Conservation (phyloP, 176 grass and related monocot genomes). For the Oryza longistaminata region DNA sequence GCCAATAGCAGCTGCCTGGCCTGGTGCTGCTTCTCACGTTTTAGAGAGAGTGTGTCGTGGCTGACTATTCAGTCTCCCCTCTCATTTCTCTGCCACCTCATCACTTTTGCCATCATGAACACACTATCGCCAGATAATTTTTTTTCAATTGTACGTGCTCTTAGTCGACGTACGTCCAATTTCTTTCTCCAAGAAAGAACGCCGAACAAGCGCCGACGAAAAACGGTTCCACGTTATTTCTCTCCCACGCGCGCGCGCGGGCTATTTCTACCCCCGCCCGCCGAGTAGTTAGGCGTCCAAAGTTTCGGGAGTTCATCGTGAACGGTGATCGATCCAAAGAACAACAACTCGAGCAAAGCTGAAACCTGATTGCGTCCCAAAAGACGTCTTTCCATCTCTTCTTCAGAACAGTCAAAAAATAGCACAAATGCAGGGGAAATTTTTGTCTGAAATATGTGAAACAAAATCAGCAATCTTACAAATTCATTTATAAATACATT, state of each 20-base stretch:
- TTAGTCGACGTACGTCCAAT: neutral
- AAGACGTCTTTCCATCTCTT: conserved; percentile 83
- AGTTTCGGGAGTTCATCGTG: neutral
- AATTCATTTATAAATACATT: neutral
- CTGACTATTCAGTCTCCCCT: no score
- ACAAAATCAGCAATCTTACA: no score
- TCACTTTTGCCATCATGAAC: no score
- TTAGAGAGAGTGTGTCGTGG: no score
- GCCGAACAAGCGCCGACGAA: neutral
- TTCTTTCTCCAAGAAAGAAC: neutral
- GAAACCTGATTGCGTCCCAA: conserved; percentile 78
- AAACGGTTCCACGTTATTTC: neutral
- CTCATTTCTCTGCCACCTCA: no score
- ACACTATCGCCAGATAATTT: no score
- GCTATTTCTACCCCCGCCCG: conserved; percentile 18
- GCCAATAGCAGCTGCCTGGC: no score
- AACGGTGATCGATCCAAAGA: no score
- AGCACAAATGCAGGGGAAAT: conserved; percentile 65
- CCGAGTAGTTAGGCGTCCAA: neutral
- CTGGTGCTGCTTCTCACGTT: no score
- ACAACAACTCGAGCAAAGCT: no score
- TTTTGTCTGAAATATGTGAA: conserved; percentile 57
- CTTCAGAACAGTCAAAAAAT: conserved; percentile 80
- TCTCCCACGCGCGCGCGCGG: neutral
- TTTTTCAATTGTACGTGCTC: no score